Evolutionary conservation across 192 early-diverging fungal genomes (phyloP), one percentile per base, ranked within the genome.

Genomic region (Backusella australiensis): DNA sequence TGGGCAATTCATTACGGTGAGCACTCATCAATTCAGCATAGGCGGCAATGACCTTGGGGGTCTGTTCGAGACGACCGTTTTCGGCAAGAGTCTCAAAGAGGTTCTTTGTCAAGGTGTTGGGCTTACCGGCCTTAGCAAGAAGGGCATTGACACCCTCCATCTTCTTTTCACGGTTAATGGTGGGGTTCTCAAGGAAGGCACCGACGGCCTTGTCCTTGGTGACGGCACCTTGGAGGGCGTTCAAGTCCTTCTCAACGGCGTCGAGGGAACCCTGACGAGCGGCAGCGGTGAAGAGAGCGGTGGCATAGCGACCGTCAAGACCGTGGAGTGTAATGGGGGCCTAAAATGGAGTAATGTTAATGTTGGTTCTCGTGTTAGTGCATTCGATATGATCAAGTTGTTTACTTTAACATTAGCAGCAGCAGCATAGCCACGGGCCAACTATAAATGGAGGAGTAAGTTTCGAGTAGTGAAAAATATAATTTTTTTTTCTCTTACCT

Each of bases 271-370:
- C 89, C 87, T 92, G 88, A 79, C 93, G 94, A 77, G 92, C 86
- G 23, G 97, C 97, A 72, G 97, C 97, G 67, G 93, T 87, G 90
- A 92, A 99, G 70, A 99, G 91, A 56, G 97, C 97, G 15, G 96
- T 97, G 67, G 97, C 96, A 84, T 99, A 99, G 79, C 96, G 94
- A 80, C 97, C 97, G 52, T 97, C 95, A 83, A 99, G 93, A 69
- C 96, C 96, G 88, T 94, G 92, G 67, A 99, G 89, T 59, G 90
- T 87, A 38, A 95, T 69, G 23, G 96, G 95, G 56, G 90, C 88
- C 94, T 97, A 83, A 14, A 29, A 63, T 32, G 32, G 32, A 32
- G 32, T n/a, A 52, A 52, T 52, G 52, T 53, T 53, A 19, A 53
- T 21, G 7, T 21, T 53, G n/a, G 21, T 59, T 59, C n/a, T 5